Conservation (phyloP, 495 filamentous ascomycete genomes). For the Xylaria bambusicola region DNA sequence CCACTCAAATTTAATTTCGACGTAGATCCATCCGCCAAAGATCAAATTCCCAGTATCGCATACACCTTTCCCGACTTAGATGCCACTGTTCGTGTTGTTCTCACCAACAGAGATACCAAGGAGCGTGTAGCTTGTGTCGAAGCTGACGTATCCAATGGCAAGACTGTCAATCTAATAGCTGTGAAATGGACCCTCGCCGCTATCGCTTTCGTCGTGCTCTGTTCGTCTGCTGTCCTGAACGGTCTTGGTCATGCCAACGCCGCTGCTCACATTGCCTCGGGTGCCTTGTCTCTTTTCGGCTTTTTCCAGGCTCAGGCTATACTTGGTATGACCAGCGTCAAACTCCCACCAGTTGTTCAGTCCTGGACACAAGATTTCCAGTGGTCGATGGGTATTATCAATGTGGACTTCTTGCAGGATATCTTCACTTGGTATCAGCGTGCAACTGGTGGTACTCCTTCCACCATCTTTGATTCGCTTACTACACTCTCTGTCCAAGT, state of each 20-base stretch:
- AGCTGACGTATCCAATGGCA: constrained; percentile 85
- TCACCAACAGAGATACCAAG: constrained; percentile 64
- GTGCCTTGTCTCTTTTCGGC: constrained; percentile 86
- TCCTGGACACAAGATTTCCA: constrained; percentile 98
- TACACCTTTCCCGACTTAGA: constrained; percentile 93
- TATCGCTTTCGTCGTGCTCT: constrained; percentile 79
- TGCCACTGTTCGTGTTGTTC: constrained; percentile 76
- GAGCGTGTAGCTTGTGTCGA: constrained; percentile 82
- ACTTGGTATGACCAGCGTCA: constrained; percentile 82
- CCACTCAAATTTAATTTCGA: constrained; percentile 68
- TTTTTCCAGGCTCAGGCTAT: constrained; percentile 99
- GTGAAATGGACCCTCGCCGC: constrained; percentile 89
- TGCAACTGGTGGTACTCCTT: constrained; percentile 84
- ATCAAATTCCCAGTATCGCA: constrained; percentile 76
- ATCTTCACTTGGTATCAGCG: constrained; percentile 97
- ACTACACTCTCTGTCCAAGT: constrained; percentile 80
- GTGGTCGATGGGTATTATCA: constrained; percentile 98
- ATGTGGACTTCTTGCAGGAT: constrained; percentile 79
- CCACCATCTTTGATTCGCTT: constrained; percentile 74
- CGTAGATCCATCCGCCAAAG: constrained; percentile 57
- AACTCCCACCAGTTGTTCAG: constrained; percentile 83
- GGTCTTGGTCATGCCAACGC: constrained; percentile 92
- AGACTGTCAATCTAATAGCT: constrained; percentile 86
- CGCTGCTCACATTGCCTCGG: constrained; percentile 91
- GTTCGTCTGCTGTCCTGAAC: constrained; percentile 79